Conservation (phyloP, 805 yeast species). For the Hanseniaspora mollemarum region DNA sequence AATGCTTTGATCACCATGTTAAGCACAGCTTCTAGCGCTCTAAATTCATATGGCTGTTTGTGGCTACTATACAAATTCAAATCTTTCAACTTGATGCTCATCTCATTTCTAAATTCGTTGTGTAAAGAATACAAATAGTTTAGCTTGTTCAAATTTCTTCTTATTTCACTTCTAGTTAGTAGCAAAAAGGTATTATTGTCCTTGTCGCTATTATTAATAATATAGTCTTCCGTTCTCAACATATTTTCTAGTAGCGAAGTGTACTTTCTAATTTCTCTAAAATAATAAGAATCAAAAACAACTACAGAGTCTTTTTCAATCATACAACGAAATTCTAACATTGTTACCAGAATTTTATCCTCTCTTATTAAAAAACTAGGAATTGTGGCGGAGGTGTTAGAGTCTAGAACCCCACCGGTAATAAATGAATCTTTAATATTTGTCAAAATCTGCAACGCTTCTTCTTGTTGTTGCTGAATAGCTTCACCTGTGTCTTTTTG, state of each 20-base stretch:
- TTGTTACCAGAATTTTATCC: slow-evolving; percentile 57
- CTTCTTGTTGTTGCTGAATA: slow-evolving; percentile 1
- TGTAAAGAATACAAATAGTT: slow-evolving; percentile 15
- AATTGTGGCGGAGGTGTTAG: slow-evolving; percentile 52
- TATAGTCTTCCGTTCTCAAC: slow-evolving; percentile 40
- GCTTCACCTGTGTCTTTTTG: neutral
- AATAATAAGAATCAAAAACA: slow-evolving; percentile 60
- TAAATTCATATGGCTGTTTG: slow-evolving; percentile 68
- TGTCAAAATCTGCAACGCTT: slow-evolving; percentile 2
- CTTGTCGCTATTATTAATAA: neutral
- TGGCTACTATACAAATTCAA: slow-evolving; percentile 21
- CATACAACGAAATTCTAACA: slow-evolving; percentile 70
- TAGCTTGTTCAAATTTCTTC: slow-evolving; percentile 17
- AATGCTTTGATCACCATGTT: slow-evolving; percentile 68
- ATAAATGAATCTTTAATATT: slow-evolving; percentile 13
- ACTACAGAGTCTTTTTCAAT: slow-evolving; percentile 60
- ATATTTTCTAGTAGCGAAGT: slow-evolving; percentile 72
- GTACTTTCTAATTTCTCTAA: slow-evolving; percentile 50
- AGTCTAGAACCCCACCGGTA: slow-evolving; percentile 14
- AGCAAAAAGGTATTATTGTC: neutral
- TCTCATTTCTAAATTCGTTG: slow-evolving; percentile 15
- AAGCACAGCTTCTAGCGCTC: slow-evolving; percentile 81
- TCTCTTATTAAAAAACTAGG: slow-evolving; percentile 71
- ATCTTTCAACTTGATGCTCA: slow-evolving; percentile 16
- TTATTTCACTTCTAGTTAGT: slow-evolving; percentile 7